Percentiles rank a stretch among this genome's conserved stretches.
Evolutionary conservation across 202 grass and related monocot species (phyloP).

Genomic region (Schoenoplectus tabernaemontani): DNA sequence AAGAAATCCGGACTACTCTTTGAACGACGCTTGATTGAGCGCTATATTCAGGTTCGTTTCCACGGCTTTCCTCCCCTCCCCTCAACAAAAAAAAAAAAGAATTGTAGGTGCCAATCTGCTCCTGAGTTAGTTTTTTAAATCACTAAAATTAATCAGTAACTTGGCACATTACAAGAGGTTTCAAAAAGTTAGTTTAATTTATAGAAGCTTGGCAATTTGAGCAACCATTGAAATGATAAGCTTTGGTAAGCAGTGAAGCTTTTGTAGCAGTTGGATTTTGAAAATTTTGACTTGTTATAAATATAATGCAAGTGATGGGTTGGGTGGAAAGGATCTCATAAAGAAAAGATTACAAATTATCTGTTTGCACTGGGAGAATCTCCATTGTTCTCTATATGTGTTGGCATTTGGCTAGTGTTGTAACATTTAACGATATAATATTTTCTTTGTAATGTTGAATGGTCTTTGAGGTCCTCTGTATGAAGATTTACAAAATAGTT

Average conservation of each 20-base stretch:
- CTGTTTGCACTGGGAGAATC: neutral
- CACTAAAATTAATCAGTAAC: too few relatives aligned
- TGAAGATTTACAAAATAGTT: neutral
- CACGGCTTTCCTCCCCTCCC: neutral
- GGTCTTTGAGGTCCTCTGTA: neutral
- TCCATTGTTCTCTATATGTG: neutral
- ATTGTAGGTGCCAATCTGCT: neutral
- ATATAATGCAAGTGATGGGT: neutral
- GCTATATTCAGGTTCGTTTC: slow-evolving; percentile 53
- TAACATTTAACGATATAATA: neutral
- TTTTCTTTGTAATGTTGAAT: neutral
- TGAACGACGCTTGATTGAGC: slow-evolving; percentile 85
- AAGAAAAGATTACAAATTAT: neutral
- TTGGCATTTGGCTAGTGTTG: neutral
- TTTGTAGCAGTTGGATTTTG: neutral
- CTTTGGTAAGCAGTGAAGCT: neutral
- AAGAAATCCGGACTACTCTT: slow-evolving; percentile 93
- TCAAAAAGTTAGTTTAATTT: too few relatives aligned
- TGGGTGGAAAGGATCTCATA: too few relatives aligned
- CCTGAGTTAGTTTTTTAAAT: neutral
- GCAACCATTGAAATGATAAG: neutral
- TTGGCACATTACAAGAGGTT: too few relatives aligned
- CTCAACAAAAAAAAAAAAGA: neutral
- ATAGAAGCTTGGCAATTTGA: neutral
- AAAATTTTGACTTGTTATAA: neutral